These are phyloP conservation scores for Lachancea nothofagi DNA, from an alignment of 805 yeast genomes.

Conservation along the genomic window DNA sequence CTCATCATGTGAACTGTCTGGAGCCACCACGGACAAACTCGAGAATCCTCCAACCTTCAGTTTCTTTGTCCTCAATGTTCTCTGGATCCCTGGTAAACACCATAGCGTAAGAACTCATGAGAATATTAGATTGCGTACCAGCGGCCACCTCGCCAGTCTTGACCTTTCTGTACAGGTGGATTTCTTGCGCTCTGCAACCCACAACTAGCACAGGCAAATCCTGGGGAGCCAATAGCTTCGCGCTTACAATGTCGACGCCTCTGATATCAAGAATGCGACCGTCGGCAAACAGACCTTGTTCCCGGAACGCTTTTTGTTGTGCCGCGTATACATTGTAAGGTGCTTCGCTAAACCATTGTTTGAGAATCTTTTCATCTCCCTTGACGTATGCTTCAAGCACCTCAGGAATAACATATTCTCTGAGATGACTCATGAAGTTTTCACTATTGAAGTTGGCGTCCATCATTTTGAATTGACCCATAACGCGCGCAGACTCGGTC, in stretches of 20 bases:
- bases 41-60: slow-evolving; percentile 95
- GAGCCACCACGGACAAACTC: slow-evolving; percentile 94
- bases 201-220: slow-evolving; percentile 90
- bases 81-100: slow-evolving; percentile 91
- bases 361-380: slow-evolving; percentile 78
- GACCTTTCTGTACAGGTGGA: slow-evolving; percentile 78
- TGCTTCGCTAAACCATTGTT: slow-evolving; percentile 93
- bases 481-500: slow-evolving; percentile 93
- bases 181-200: slow-evolving; percentile 95
- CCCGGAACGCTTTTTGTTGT: slow-evolving; percentile 84
- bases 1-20: slow-evolving; percentile 59
- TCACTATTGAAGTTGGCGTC: slow-evolving; percentile 85
- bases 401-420: slow-evolving; percentile 93
- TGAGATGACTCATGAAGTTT: slow-evolving; percentile 70
- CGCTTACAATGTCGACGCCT: slow-evolving; percentile 86
- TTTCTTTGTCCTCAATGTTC: slow-evolving; percentile 79
- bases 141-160: slow-evolving; percentile 95
- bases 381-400: slow-evolving; percentile 89
- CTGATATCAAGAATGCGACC: slow-evolving; percentile 89
- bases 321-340: slow-evolving; percentile 94
- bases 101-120: slow-evolving; percentile 92
- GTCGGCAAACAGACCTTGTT: slow-evolving; percentile 87
- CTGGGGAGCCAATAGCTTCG: slow-evolving; percentile 82
- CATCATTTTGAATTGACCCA: slow-evolving; percentile 75
- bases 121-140: slow-evolving; percentile 89